Conservation (phyloP, 164 flowering plant species). For the Vitis rotundifolia region DNA sequence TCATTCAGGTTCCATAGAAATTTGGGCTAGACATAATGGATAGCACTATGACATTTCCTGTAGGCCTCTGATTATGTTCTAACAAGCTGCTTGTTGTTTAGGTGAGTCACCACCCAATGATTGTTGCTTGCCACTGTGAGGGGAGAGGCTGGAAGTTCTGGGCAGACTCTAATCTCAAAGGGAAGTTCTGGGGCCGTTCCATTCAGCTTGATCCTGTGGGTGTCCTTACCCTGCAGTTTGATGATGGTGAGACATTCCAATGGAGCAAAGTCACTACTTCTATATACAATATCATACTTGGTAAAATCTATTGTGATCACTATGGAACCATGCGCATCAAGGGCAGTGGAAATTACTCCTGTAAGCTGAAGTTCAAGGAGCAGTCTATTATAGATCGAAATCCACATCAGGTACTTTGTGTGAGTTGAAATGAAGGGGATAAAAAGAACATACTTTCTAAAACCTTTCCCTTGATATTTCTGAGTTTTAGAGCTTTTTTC, state of each 20-base stretch:
- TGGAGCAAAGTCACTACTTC: conserved; percentile 99
- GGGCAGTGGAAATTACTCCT: conserved; percentile 89
- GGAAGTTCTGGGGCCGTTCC: conserved; percentile 99
- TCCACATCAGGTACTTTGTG: conserved; percentile 84
- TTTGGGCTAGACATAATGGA: background rate
- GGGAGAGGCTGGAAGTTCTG: conserved; percentile 98
- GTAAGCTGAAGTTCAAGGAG: conserved; percentile 99
- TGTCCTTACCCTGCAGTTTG: conserved; percentile 86
- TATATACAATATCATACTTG: conserved; percentile 91
- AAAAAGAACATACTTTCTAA: background rate
- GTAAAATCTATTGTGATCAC: conserved; percentile 97
- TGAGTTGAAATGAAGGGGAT: background rate
- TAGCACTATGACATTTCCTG: background rate
- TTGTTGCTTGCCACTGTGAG: conserved; percentile 99
- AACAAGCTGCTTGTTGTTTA: conserved; percentile 30
- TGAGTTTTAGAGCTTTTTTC: too few relatives aligned
- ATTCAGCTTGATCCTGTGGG: conserved; percentile 99
- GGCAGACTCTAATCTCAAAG: conserved; percentile 97
- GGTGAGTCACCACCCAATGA: conserved; percentile 98
- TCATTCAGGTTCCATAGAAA: background rate
- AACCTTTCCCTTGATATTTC: background rate
- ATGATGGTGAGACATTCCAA: conserved; percentile 92
- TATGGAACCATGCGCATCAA: conserved; percentile 97
- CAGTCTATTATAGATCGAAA: conserved; percentile 98
- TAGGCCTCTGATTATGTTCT: conserved; percentile 6